Base-by-base conservation (phyloP, 441 rosid genomes). In the Raphanus hybrid region DNA sequence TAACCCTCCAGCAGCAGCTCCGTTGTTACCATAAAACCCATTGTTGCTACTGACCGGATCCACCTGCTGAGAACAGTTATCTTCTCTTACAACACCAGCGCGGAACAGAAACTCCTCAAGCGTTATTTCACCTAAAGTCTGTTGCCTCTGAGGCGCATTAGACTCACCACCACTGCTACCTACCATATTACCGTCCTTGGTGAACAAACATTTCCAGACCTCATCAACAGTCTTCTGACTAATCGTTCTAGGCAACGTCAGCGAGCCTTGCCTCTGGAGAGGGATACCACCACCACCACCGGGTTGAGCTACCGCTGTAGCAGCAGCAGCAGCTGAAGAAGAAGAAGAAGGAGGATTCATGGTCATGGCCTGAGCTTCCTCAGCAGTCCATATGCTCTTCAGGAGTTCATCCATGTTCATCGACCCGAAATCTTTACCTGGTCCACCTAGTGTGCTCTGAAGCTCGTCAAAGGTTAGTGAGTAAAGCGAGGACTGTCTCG, bases 321-420 rank as follows among this genome's bases (percentile, higher is more conserved):
- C 34, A 29, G 14, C 23, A n/a, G 85, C 27, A 8, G 85, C 26
- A 61, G 78, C 79, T 50, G 83, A 65, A 10, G 35, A 12, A 4
- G 35, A 14, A 29, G 83, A 65, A 10, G 35, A 14, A 6, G 35
- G 10, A 29, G 43, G 1, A 8, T 74, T 15, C 12, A 86, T 32
- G 15, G 87, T 75, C 87, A 85, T 81, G 74, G 79, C 86, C 67
- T 92, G 96, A 41, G 80, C 85, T 81, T 86, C 95, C 76, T 88
- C 95, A 43, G 88, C 95, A 65, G 84, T 85, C 87, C 90, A 90
- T 50, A 90, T 81, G 80, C 80, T 90, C 69, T 87, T 90, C 77
- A 90, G 55, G 15, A 90, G 85, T 67, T 90, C 95, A 61, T 90
- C 95, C 90, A 90, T 90, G 83, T 90, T 90, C 89, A 90, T 87